Conservation (phyloP, 768 basidiomycete genomes). For the Mrakia blollopis region DNA sequence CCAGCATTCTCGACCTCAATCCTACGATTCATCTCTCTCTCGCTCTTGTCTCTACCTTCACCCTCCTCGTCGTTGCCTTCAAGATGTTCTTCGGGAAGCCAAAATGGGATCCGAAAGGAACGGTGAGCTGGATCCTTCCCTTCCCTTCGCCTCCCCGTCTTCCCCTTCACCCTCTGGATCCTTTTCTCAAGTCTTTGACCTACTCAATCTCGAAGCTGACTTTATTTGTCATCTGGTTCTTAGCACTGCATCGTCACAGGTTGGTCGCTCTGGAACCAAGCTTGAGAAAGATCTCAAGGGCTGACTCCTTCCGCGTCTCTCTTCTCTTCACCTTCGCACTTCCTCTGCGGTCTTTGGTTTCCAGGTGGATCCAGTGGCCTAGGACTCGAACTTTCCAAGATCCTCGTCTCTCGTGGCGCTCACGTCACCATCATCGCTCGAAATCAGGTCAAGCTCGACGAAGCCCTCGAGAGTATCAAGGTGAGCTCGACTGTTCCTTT, state of each 20-base stretch:
- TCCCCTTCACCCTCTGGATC: no score
- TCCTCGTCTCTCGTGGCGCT: conserved; percentile 65
- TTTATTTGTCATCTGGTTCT: background rate
- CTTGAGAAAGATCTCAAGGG: background rate
- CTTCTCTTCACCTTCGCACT: background rate
- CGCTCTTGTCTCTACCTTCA: background rate
- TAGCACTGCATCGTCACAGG: conserved; percentile 85
- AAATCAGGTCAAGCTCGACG: conserved; percentile 58
- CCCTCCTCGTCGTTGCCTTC: background rate
- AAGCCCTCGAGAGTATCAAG: conserved; percentile 61
- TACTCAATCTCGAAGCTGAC: background rate
- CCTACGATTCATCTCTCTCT: background rate
- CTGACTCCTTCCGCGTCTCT: background rate
- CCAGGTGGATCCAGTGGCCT: conserved; percentile 80
- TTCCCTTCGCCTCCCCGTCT: background rate
- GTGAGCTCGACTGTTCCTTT: conserved; percentile 46
- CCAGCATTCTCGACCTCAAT: background rate
- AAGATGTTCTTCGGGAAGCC: conserved; percentile 15
- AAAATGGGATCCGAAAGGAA: conserved; percentile 1
- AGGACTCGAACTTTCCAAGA: conserved; percentile 65
- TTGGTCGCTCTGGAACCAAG: conserved; percentile 44
- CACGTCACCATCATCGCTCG: conserved; percentile 82
- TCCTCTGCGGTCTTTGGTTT: conserved; percentile 65
- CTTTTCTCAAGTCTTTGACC: background rate
- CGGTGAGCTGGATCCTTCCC: conserved; percentile 3